Conservation (phyloP, 148 eudicot genomes). For the Spergularia bocconei region DNA sequence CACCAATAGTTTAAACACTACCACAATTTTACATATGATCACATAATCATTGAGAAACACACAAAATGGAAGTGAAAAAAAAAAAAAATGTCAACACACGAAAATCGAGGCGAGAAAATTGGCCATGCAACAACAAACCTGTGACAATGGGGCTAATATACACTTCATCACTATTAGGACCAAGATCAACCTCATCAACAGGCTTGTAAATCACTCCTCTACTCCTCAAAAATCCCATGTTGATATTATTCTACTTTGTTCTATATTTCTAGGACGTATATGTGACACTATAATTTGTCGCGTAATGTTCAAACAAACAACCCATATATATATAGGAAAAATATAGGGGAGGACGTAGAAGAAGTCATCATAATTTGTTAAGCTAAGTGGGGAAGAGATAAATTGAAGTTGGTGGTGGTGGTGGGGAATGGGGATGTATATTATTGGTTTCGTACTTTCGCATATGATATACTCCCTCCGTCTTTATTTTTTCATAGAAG, state of each 20-base stretch:
- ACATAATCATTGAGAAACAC: neutral
- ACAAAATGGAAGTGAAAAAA: neutral
- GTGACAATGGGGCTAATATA: conserved; percentile 68
- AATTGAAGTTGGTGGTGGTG: neutral
- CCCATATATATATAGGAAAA: neutral
- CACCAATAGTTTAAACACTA: too few relatives aligned
- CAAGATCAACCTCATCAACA: conserved; percentile 55
- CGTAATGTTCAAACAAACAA: neutral
- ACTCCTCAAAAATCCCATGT: conserved; percentile 35
- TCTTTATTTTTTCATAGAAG: too few relatives aligned
- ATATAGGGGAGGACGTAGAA: neutral
- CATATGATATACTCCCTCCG: too few relatives aligned
- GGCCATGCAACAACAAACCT: conserved; percentile 37
- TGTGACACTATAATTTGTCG: neutral
- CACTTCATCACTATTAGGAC: conserved; percentile 52
- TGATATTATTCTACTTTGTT: neutral
- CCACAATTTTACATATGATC: too few relatives aligned
- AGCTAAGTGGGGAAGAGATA: neutral
- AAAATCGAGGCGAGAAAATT: neutral
- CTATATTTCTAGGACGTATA: neutral
- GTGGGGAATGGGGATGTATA: neutral
- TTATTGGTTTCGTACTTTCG: too few relatives aligned
- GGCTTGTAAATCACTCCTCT: conserved; percentile 60
- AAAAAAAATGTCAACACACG: neutral
- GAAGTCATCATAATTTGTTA: neutral